Evolutionary conservation across 148 eudicot species (phyloP), one percentile per base, ranked within the genome.

Genomic region (Amaranthus cruentus): DNA sequence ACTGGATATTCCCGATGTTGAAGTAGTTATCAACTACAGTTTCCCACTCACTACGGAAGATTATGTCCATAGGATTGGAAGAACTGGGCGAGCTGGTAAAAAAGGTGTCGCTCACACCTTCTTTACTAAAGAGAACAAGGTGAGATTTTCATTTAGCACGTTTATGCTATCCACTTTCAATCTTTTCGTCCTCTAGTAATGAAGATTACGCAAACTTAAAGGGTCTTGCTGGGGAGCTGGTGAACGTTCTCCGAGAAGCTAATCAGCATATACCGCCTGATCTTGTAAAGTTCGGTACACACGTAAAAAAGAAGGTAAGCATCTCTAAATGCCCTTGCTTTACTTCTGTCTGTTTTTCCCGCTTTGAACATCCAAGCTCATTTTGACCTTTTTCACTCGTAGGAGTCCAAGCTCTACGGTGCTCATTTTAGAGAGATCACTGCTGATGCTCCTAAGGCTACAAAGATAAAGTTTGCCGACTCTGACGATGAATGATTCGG

Each of bases 51-150:
- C 99, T 7, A 90, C 97, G 3, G 99, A 96, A 85, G 99, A 92
- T 85, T 96, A 96, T 74, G 99, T 96, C 78, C 99, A 96, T 71
- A 85, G 99, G 79, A 96, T 96, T 52, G 99, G 99, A 72, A 87
- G 99, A 81, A 96, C 99, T 14, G 99, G 99, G 75, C 81, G 97
- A 71, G 99, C 97, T 84, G 99, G 99, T 77, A 96, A 96, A 79
- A 96, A 96, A 84, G 99, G 99, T 75, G 92, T 96, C 15, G 99
- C 99, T 70, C 99, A 96, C 84, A 96, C 99, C 28, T 96, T 96
- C 82, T 96, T 96, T 85, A 92, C 86, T 3, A 88, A 88, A 70
- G 96, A 92, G 9, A 96, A 96, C 74, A 96, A 96, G 99, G 99
- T 90, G 72, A 46, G 65, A 6, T 68, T 62, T 43, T 54, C 42